phyloP scores from a whole-genome alignment of 306 rosid genomes.

The Sphenostylis stenocarpa region DNA sequence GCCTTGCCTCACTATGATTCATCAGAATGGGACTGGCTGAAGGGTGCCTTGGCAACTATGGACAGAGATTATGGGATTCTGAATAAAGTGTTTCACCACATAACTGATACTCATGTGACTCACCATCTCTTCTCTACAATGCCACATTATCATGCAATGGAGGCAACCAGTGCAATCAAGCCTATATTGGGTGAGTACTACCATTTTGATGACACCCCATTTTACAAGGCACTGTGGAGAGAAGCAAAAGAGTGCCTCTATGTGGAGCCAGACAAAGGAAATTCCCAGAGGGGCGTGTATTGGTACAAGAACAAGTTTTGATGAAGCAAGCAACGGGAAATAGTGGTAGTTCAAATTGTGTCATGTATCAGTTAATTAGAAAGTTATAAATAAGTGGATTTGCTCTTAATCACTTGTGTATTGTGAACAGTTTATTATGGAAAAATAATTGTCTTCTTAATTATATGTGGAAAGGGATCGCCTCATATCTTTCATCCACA shows the following conservation, averaged over 20 bases:
- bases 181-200: slow-evolving; percentile 50
- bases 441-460: neutral
- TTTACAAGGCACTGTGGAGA: slow-evolving; percentile 79
- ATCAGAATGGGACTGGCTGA: slow-evolving; percentile 83
- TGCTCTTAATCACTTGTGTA: neutral
- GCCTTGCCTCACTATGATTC: slow-evolving; percentile 72
- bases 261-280: slow-evolving; percentile 61
- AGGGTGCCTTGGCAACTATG: slow-evolving; percentile 68
- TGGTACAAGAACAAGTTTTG: slow-evolving; percentile 66
- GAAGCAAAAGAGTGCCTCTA: slow-evolving; percentile 77
- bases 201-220: slow-evolving; percentile 61
- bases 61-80: slow-evolving; percentile 74
- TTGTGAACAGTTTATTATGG: neutral
- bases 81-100: slow-evolving; percentile 68
- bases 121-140: slow-evolving; percentile 78
- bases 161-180: slow-evolving; percentile 68
- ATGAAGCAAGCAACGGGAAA: slow-evolving; percentile 8
- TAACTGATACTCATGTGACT: slow-evolving; percentile 68
- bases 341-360: neutral
- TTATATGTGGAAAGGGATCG: neutral
- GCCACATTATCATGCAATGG: slow-evolving; percentile 82
- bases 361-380: neutral
- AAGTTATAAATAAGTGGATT: slow-evolving; percentile 28
- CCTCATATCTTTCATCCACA: neutral
- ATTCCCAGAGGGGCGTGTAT: slow-evolving; percentile 53